phyloP scores from a whole-genome alignment of 768 basidiomycete genomes.

The Calocybe gangraenosa region DNA sequence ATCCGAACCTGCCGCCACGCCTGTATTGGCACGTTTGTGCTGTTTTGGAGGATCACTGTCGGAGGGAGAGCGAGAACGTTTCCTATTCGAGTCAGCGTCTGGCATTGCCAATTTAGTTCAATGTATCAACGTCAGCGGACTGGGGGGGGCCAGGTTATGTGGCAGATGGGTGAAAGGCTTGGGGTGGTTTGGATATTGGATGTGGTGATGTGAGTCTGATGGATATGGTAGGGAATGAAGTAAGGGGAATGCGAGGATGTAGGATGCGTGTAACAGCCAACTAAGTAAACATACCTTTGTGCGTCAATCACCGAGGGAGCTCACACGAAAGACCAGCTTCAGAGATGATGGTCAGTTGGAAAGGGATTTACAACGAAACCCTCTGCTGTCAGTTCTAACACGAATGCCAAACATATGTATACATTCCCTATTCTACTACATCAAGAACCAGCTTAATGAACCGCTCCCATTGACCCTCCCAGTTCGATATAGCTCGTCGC shows the following conservation, averaged over 20 bases:
- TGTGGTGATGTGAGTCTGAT: conserved; percentile 42
- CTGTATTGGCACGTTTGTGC: conserved; percentile 82
- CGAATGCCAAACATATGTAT: conserved; percentile 13
- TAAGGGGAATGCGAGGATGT: conserved; percentile 61
- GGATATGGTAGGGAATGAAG: conserved; percentile 46
- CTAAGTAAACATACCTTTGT: conserved; percentile 23
- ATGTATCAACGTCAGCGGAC: conserved; percentile 28
- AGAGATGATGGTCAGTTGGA: background rate
- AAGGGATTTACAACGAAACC: background rate
- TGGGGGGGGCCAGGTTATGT: conserved; percentile 36
- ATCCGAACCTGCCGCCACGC: conserved; percentile 59
- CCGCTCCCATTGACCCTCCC: conserved; percentile 15
- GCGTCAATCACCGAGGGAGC: background rate
- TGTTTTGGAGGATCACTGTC: conserved; percentile 77
- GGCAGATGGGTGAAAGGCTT: conserved; percentile 35
- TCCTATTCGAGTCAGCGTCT: conserved; percentile 82
- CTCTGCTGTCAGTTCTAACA: background rate
- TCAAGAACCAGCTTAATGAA: conserved; percentile 15
- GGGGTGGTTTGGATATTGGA: conserved; percentile 38
- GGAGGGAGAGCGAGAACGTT: conserved; percentile 83
- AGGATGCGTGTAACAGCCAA: conserved; percentile 28
- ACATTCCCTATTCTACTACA: conserved; percentile 3
- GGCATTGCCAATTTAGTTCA: conserved; percentile 71
- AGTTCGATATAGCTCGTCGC: conserved; percentile 25
- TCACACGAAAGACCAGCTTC: background rate